These are phyloP conservation scores for Fusarium ambrosium DNA, from an alignment of 2,329 filamentous ascomycete genomes.

Conservation along the genomic window DNA sequence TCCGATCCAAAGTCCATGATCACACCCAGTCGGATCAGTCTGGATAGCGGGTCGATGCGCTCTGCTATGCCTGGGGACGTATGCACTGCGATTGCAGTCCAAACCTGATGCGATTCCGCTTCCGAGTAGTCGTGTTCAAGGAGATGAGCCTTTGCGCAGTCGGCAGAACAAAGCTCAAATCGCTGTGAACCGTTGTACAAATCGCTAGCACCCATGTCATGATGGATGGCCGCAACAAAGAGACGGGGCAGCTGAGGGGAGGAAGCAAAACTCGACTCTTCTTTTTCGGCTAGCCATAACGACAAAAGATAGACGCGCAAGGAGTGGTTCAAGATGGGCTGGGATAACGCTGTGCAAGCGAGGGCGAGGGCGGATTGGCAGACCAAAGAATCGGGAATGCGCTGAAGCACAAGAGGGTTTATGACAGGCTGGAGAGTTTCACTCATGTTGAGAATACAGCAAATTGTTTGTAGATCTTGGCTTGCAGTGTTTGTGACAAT, in stretches of 20 bases:
- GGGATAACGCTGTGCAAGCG: slow-evolving; percentile 34
- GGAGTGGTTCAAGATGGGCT: slow-evolving; percentile 50
- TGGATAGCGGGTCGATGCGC: slow-evolving; percentile 51
- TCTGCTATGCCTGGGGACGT: slow-evolving; percentile 54
- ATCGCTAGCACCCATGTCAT: slow-evolving; percentile 53
- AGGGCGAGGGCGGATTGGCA: slow-evolving; percentile 36
- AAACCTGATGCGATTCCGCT: slow-evolving; percentile 47
- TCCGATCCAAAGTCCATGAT: slow-evolving; percentile 49
- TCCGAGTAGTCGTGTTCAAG: slow-evolving; percentile 43
- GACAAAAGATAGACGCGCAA: slow-evolving; percentile 48
- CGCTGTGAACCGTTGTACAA: slow-evolving; percentile 49
- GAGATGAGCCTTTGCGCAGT: slow-evolving; percentile 49
- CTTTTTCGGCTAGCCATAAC: slow-evolving; percentile 39
- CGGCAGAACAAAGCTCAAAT: slow-evolving; percentile 54
- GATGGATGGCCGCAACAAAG: slow-evolving; percentile 53
- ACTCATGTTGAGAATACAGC: not conserved
- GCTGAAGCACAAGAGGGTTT: not conserved
- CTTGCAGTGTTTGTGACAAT: not conserved
- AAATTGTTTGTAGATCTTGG: not conserved
- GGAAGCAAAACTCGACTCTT: slow-evolving; percentile 22
- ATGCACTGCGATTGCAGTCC: slow-evolving; percentile 54
- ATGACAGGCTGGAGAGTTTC: not conserved
- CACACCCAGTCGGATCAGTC: slow-evolving; percentile 50
- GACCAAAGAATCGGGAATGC: slow-evolving; percentile 28
- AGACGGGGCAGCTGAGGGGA: slow-evolving; percentile 39